phyloP scores from a whole-genome alignment of 2,329 filamentous ascomycete genomes.

The Ceratocystis cubensis region DNA sequence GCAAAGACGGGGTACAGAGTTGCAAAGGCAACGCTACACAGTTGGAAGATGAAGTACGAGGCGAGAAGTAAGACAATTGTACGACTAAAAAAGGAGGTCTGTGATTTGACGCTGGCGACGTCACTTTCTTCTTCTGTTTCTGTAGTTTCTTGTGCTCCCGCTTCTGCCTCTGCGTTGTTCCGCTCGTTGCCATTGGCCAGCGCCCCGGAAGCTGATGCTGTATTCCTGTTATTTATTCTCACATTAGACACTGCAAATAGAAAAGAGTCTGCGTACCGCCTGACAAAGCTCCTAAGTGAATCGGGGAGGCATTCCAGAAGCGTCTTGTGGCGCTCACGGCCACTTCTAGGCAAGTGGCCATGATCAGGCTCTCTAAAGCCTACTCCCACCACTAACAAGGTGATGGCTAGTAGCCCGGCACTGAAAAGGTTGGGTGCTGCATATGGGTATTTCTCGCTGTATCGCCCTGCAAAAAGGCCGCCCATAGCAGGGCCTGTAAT shows the following conservation, averaged over 20 bases:
- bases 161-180: background rate
- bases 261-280: background rate
- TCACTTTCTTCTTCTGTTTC: background rate
- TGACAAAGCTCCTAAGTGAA: background rate
- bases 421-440: constrained; percentile 71
- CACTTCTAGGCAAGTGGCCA: background rate
- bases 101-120: background rate
- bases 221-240: background rate
- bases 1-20: constrained; percentile 90
- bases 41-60: constrained; percentile 86
- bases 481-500: constrained; percentile 91
- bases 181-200: background rate
- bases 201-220: background rate
- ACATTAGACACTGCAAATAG: background rate
- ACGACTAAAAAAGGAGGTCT: constrained; percentile 48
- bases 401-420: constrained; percentile 56
- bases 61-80: constrained; percentile 70
- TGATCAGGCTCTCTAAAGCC: constrained; percentile 68
- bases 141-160: no score
- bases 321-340: background rate
- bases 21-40: constrained; percentile 91
- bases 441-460: constrained; percentile 60
- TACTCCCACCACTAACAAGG: constrained; percentile 60
- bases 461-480: constrained; percentile 60
- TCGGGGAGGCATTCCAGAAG: constrained; percentile 8